Evolutionary conservation across 805 yeast species (phyloP), one percentile per base, ranked within the genome.

Genomic region (Candida hungchunana): DNA sequence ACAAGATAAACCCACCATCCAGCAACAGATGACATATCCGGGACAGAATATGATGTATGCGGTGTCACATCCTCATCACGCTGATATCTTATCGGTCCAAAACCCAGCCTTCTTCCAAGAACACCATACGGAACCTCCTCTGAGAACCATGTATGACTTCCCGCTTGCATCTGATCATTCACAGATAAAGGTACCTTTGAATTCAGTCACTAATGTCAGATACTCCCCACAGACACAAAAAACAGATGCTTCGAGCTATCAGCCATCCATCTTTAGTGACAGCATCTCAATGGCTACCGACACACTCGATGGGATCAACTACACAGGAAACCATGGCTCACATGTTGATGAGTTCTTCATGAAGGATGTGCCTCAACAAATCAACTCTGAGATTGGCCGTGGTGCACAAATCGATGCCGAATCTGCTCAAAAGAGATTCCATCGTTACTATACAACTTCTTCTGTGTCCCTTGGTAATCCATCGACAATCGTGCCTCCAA

Each of bases 291-390:
- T 37, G 23, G 23, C 21, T 18, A 36, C 40, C 6, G 44, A 40
- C 7, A 31, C 39, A 8, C 16, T 40, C 11, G 40, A 36, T 5
- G 34, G 40, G 2, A 19, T 36, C 26, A 34, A 31, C 24, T 31
- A 39, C 21, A 36, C 31, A 25, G 40, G 25, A 18, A 16, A 18
- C 21, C 24, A 11, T 26, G 15, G 5, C 30, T 15, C 32, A 19
- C 31, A 18, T 16, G 28, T 39, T 6, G 47, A 47, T 26, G 50
- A 48, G 8, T 45, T 48, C 26, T 47, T 44, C 24, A 35, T 43
- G 21, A 48, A 44, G 21, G 53, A 48, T 14, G 40, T 44, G 15
- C 40, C 46, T 6, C 23, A 44, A 7, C 53, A 48, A 26, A 40
- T 48, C 12, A 32, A 35, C 9, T 35, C 42, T 3, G 51, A 48